Base-by-base conservation (phyloP, 345 rosid species). In the Salix viminalis region DNA sequence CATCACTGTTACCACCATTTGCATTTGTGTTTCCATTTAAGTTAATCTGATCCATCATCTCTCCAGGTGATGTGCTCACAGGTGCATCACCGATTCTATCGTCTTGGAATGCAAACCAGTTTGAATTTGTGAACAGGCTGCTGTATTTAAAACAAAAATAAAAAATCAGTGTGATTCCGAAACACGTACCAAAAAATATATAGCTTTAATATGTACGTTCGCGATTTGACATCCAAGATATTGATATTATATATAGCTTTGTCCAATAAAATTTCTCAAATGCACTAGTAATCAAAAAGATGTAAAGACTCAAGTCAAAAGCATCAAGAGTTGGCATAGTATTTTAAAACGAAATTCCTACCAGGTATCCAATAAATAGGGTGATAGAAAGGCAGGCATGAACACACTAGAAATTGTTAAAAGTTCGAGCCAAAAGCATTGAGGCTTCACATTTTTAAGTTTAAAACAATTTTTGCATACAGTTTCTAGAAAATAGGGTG, bases 91-190 rank as follows among this genome's bases (percentile, higher is more conserved):
- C 90, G 48, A 84, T 76, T 79, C 90, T 88, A 19, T 94, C 91
- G 15, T 94, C 97, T 90, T 92, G 94, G 85, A 90, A 96, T 16
- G 98, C 93, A 85, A 96, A 96, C 99, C 99, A 96, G 84, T 96
- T 84, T 71, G 99, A 92, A 79, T 92, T 92, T 77, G 97, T 92
- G 86, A 96, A 95, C 54, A 94, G 86, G 81, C 93, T 93, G 88
- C 89, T 69, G 87, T 89, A 79, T 41, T n/a, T 28, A 34, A 28
- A 37, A 36, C 21, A 24, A 46, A 14, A 23, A 37, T 41, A 18
- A 24, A 67, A 23, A 26, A 37, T 11, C 23, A 61, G 36, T 18
- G 28, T 6, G 34, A n/a, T 73, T 73, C 23, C 5, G 21, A 65
- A 16, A 16, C 39, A 65, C 3, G 30, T 65, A 26, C 64, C 23